These are phyloP conservation scores for Babjeviella inositovora DNA, from an alignment of 805 yeast genomes.

Conservation along the genomic window DNA sequence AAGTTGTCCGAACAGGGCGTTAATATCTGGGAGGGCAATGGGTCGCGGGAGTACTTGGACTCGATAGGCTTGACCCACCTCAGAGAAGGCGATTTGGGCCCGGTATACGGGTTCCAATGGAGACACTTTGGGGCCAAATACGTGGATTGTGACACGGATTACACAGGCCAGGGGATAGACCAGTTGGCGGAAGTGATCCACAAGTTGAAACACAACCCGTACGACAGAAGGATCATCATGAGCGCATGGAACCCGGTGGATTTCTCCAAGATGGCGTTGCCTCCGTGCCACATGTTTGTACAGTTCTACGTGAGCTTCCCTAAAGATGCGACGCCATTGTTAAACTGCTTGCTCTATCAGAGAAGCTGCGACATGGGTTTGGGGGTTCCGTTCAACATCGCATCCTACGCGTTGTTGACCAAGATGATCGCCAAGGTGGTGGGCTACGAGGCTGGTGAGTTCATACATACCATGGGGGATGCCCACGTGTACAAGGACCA, in stretches of 20 bases:
- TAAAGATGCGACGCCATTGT: constrained; percentile 37
- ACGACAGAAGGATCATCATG: constrained; percentile 85
- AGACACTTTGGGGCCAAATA: constrained; percentile 97
- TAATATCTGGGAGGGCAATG: constrained; percentile 99
- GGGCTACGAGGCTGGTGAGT: constrained; percentile 90
- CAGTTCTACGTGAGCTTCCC: constrained; percentile 91
- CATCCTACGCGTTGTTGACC: constrained; percentile 86
- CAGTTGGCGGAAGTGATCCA: constrained; percentile 71
- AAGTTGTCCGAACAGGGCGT: constrained; percentile 68
- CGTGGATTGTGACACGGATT: constrained; percentile 73
- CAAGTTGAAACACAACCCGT: constrained; percentile 75
- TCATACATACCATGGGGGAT: constrained; percentile 92
- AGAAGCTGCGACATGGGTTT: constrained; percentile 99
- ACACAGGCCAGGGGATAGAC: constrained; percentile 78
- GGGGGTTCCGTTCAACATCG: constrained; percentile 98
- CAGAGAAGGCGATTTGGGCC: constrained; percentile 91
- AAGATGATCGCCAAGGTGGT: constrained; percentile 94
- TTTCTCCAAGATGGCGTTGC: constrained; percentile 85
- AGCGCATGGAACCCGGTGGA: constrained; percentile 99
- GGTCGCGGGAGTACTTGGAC: constrained; percentile 83
- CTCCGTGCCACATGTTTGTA: constrained; percentile 95
- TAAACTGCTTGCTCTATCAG: constrained; percentile 85
- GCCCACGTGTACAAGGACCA: constrained; percentile 93
- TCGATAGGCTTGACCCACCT: constrained; percentile 64
- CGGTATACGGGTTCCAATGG: constrained; percentile 99